Evolutionary conservation across 306 rosid genomes (phyloP), one percentile per base, ranked within the genome.

Genomic region (Quercus dentata): DNA sequence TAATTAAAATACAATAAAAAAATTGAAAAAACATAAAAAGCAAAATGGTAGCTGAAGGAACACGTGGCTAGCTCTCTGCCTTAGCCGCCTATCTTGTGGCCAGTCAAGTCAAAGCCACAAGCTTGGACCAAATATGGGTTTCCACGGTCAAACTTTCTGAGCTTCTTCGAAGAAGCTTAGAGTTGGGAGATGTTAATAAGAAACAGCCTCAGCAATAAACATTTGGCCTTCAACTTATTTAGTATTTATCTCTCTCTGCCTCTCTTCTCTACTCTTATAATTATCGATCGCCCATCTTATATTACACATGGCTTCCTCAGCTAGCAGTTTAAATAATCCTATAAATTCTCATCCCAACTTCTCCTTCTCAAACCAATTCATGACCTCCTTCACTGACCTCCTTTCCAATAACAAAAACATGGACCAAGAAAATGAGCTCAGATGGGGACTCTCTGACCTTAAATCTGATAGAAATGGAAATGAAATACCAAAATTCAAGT

Each of bases 21-120:
- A 7, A 20, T 6, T 3, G 3, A 33, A 35, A 57, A 1, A 21
- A 17, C 21, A 57, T 2, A 57, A 15, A 11, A 18, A 63, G 4
- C 56, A 33, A 21, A 51, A 56, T 41, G 28, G 56, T 19, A 9
- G 44, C 79, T 63, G 81, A 28, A 2, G 18, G 15, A 69, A 80
- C 83, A 75, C 54, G 56, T 69, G 80, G 62, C 75, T 0, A 21
- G 38, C 33, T 4, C 70, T 12, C 58, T 35, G 46, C 30, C 73
- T 30, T 55, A 74, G 86, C 86, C 80, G 75, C 73, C 84, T 57
- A n/a, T 27, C 12, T 28, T 18, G 87, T 68, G 38, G 56, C 83
- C 33, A 82, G 94, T 81, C 91, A 79, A 88, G 97, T 95, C 99
- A 95, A 91, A 95, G 74, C 92, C 96, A 88, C 98, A 88, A 88